Conservation (phyloP, 2,329 filamentous ascomycete species). For the Colletotrichum sp. region DNA sequence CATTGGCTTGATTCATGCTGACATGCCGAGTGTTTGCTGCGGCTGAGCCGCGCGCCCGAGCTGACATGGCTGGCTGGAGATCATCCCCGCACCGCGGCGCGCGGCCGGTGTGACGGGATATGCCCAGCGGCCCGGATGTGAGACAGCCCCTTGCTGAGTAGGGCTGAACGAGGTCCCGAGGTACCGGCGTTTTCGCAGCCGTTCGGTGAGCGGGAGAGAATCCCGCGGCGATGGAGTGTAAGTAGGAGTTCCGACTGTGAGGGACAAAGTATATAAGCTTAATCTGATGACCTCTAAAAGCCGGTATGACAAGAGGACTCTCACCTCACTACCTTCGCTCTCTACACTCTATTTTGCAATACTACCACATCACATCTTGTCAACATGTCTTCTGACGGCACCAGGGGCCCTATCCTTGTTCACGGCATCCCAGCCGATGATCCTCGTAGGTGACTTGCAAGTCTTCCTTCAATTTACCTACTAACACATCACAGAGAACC, state of each 20-base stretch:
- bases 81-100: not conserved
- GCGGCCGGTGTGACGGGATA: not conserved
- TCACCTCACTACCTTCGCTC: not conserved
- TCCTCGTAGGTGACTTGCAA: not conserved
- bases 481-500: not conserved
- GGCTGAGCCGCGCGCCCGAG: not conserved
- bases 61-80: not conserved
- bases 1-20: not conserved
- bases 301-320: not conserved
- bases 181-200: not conserved
- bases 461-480: fast-evolving
- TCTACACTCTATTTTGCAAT: not conserved
- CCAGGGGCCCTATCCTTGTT: not conserved
- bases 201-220: not conserved
- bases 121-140: not conserved
- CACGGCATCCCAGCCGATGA: constrained; percentile 2
- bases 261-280: not conserved
- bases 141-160: not conserved
- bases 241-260: not conserved
- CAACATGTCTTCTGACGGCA: constrained; percentile 14
- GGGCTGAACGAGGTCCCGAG: not conserved
- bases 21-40: not conserved
- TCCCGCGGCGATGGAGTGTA: not conserved
- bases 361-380: not conserved
- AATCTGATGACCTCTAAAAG: not conserved